Percentiles rank a stretch among this genome's conserved stretches.
Conservation (phyloP, 192 early-diverging fungal species). For the Thoreauomyces humboldtii region DNA sequence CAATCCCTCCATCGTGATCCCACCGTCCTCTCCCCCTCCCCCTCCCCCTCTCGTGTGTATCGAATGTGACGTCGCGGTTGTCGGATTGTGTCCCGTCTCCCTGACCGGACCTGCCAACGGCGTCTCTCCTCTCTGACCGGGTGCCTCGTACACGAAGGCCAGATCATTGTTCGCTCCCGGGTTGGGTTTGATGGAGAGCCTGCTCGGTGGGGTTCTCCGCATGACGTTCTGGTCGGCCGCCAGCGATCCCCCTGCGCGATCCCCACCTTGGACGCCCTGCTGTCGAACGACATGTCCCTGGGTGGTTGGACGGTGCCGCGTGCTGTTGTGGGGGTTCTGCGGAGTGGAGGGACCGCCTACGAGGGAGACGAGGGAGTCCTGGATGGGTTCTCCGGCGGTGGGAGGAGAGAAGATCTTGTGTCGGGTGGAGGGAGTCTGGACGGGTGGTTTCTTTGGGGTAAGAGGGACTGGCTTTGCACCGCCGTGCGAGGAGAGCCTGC, state of each 20-base stretch:
- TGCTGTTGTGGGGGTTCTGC: too few species aligned
- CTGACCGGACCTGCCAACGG: neutral
- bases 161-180: slow-evolving; percentile 26
- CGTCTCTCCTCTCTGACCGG: neutral
- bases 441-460: slow-evolving; percentile 2
- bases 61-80: neutral
- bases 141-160: slow-evolving; percentile 42
- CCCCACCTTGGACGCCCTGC: neutral
- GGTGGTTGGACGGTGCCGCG: too few species aligned
- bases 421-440: slow-evolving; percentile 4
- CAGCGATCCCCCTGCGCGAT: neutral
- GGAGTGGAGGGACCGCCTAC: neutral
- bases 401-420: slow-evolving; percentile 10
- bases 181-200: neutral
- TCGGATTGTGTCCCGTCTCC: neutral
- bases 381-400: neutral
- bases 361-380: neutral
- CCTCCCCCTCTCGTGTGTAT: too few species aligned
- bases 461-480: too few species aligned
- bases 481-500: slow-evolving; percentile 19
- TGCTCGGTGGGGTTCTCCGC: slow-evolving; percentile 5
- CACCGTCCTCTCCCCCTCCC: neutral
- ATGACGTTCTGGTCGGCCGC: neutral
- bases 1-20: neutral
- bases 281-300: too few species aligned